Evolutionary conservation across 495 filamentous ascomycete genomes (phyloP).

Genomic region (Cetradonia linearis): DNA sequence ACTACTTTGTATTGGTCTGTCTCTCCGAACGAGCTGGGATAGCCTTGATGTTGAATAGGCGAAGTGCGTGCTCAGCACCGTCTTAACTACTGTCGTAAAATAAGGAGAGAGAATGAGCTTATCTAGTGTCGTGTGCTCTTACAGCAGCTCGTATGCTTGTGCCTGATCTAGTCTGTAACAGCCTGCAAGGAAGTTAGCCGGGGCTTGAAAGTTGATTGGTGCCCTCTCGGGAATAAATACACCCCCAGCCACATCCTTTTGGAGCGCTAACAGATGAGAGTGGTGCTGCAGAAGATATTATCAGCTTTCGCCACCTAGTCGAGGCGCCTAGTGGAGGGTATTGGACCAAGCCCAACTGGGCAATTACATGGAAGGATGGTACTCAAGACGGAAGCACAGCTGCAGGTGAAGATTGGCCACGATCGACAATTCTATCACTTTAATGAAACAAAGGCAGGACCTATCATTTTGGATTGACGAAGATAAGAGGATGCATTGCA

Average conservation of each 20-base stretch:
- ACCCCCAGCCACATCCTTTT: neutral
- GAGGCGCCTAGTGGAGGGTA: neutral
- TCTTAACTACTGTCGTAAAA: neutral
- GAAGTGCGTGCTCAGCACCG: slow-evolving; percentile 5
- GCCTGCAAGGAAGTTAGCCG: neutral
- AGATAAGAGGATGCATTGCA: neutral
- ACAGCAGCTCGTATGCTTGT: too few species aligned
- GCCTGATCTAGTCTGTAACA: neutral
- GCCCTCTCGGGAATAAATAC: neutral
- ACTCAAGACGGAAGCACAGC: neutral
- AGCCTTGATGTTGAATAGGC: neutral
- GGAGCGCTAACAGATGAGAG: neutral
- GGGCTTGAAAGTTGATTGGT: neutral
- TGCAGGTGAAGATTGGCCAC: neutral
- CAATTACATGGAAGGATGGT: neutral
- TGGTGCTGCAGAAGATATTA: neutral
- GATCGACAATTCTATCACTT: neutral
- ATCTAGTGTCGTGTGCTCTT: neutral
- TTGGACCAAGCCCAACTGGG: neutral
- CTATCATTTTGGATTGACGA: neutral
- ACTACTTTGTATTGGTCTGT: neutral
- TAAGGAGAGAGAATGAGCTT: neutral
- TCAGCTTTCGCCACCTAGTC: neutral
- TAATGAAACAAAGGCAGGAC: neutral
- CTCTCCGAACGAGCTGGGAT: neutral